Base-by-base conservation (phyloP, 202 grass and related monocot species). In the Setaria italica region DNA sequence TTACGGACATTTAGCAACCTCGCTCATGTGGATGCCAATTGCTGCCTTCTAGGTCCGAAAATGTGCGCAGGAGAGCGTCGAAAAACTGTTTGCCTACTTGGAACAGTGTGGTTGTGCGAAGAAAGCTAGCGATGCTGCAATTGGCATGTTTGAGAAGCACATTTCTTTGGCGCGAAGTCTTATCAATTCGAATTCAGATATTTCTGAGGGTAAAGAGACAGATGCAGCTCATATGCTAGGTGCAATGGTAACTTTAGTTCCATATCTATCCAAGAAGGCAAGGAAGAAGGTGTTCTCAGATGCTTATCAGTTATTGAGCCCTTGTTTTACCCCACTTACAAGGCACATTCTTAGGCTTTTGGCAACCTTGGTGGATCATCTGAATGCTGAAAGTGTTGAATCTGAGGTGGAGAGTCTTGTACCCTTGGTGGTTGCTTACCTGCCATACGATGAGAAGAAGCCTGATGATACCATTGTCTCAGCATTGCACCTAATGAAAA, bases 111-210 rank as follows among this genome's bases (percentile, higher is more conserved):
- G 72, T 8, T 86, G 74, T 84, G 83, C 73, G 55, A 98, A 92
- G 86, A 94, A 91, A 85, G 90, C 84, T 51, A 89, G 94, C 65
- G 78, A 79, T 80, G 17, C 81, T 84, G 83, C 94, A 32, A 66
- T 88, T 60, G 80, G 47, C 84, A 85, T 94, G 81, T 98, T 93
- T 72, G 84, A 91, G 70, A 98, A 92, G 32, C 89, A 98, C 85
- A 92, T 95, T 78, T 74, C 79, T 34, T 84, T 66, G 4, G 79
- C 79, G 5, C 71, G 62, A 84, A 78, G 76, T 74, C 84, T 88
- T 71, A 60, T 56, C 35, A 43, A 83, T 83, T 54, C 65, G 65
- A 83, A 84, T 45, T 58, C 76, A 78, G 84, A 82, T 68, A 48
- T 80, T 87, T 64, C 66, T n/a, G 85, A 87, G 86, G 83, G 68